Percentiles rank a stretch among this genome's conserved stretches.
phyloP scores from a whole-genome alignment of 495 filamentous ascomycete species.

The Neurospora pannonica region DNA sequence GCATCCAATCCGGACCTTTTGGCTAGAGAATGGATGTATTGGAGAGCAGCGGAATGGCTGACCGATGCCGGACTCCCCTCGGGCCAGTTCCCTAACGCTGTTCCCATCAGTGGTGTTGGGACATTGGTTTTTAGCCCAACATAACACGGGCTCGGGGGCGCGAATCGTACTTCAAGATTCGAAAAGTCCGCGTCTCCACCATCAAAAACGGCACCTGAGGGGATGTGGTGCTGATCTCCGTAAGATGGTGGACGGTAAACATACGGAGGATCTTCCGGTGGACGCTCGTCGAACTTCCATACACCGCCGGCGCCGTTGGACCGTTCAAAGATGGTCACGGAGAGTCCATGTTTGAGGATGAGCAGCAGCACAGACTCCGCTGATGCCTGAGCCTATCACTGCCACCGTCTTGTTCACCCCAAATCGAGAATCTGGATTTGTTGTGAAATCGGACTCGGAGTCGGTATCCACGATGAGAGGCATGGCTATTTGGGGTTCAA shows the following conservation, averaged over 20 bases:
- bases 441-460: not conserved
- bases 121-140: slow-evolving; percentile 57
- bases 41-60: slow-evolving; percentile 42
- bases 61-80: slow-evolving; percentile 48
- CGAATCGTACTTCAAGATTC: slow-evolving; percentile 14
- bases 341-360: slow-evolving; percentile 48
- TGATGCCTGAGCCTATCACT: slow-evolving; percentile 63
- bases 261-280: slow-evolving; percentile 47
- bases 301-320: slow-evolving; percentile 48
- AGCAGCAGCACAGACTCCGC: slow-evolving; percentile 52
- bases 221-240: slow-evolving; percentile 16
- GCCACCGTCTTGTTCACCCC: slow-evolving; percentile 34
- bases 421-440: slow-evolving; percentile 1
- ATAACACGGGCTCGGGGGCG: slow-evolving; percentile 42
- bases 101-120: slow-evolving; percentile 49
- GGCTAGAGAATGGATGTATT: slow-evolving; percentile 52
- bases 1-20: slow-evolving; percentile 36
- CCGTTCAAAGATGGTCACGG: slow-evolving; percentile 57
- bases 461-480: not conserved
- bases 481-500: not conserved
- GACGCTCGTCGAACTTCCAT: slow-evolving; percentile 57
- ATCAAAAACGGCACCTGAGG: not conserved
- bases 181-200: not conserved
- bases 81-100: slow-evolving; percentile 51
- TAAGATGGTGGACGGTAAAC: slow-evolving; percentile 38